Percentiles rank a stretch among this genome's conserved stretches.
These are phyloP conservation scores for Cairneyella variabilis DNA, from an alignment of 495 filamentous ascomycete species.

Conservation along the genomic window DNA sequence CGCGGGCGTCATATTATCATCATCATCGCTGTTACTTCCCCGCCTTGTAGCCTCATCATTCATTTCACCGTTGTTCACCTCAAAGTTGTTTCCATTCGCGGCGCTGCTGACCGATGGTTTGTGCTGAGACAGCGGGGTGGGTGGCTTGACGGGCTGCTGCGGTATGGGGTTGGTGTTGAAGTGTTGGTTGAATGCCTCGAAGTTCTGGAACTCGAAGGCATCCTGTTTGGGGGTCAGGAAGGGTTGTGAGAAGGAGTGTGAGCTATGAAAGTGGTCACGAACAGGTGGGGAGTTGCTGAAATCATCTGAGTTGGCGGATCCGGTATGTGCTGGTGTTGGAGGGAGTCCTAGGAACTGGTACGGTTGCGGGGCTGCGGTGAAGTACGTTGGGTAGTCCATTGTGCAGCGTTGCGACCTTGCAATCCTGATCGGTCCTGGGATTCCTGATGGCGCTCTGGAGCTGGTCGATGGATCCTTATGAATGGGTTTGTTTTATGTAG, in stretches of 20 bases:
- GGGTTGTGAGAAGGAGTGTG: slow-evolving; percentile 5
- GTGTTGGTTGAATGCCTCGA: slow-evolving; percentile 34
- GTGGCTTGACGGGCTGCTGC: slow-evolving; percentile 10
- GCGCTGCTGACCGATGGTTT: slow-evolving; percentile 13
- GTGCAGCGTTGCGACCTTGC: not conserved
- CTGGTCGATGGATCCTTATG: too few relatives aligned
- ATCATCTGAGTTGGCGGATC: slow-evolving; percentile 47
- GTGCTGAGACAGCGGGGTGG: slow-evolving; percentile 16
- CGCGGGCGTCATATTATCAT: slow-evolving; percentile 65
- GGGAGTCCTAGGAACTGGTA: slow-evolving; percentile 53
- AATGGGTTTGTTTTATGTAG: too few relatives aligned
- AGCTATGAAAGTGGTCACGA: slow-evolving; percentile 32
- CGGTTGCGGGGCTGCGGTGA: slow-evolving; percentile 44
- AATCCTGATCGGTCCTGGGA: too few relatives aligned
- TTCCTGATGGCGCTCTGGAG: too few relatives aligned
- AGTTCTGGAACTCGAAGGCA: slow-evolving; percentile 16
- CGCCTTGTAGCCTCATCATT: slow-evolving; percentile 14
- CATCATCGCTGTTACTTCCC: slow-evolving; percentile 43
- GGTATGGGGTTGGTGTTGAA: slow-evolving; percentile 24
- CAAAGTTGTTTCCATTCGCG: slow-evolving; percentile 13
- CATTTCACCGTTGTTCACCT: slow-evolving; percentile 11
- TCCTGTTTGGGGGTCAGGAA: slow-evolving; percentile 21
- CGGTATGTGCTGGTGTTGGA: slow-evolving; percentile 49
- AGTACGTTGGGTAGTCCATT: slow-evolving; percentile 28
- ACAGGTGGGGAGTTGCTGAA: slow-evolving; percentile 52